Conservation (phyloP, 306 rosid species). For the Ormosia emarginata region DNA sequence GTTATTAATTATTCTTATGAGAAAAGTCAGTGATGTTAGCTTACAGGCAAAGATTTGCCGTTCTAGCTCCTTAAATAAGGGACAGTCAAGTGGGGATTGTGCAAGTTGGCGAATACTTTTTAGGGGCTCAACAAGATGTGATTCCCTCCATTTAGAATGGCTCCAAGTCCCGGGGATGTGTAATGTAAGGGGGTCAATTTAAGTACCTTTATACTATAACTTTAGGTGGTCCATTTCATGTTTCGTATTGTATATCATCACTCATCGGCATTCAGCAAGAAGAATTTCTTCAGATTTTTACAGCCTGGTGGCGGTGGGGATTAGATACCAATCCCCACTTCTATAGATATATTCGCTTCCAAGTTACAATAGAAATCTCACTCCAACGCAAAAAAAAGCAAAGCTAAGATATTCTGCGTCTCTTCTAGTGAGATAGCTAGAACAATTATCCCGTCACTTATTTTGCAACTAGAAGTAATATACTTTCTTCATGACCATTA, state of each 20-base stretch:
- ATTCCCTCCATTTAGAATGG: conserved; percentile 33
- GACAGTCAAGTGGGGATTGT: conserved; percentile 12
- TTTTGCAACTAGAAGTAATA: conserved; percentile 45
- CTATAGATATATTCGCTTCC: conserved; percentile 41
- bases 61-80: conserved; percentile 50
- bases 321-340: conserved; percentile 58
- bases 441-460: conserved; percentile 26
- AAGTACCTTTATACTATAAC: neutral
- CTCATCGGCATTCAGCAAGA: conserved; percentile 29
- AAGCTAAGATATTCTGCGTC: conserved; percentile 39
- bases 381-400: neutral
- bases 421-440: conserved; percentile 10
- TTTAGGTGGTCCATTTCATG: conserved; percentile 7
- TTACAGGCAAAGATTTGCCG: conserved; percentile 9
- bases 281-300: conserved; percentile 40
- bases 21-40: neutral
- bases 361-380: conserved; percentile 35
- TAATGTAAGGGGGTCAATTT: neutral
- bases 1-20: neutral
- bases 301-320: conserved; percentile 48
- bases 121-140: conserved; percentile 30
- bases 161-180: neutral
- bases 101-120: conserved; percentile 53
- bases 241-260: neutral
- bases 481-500: conserved; percentile 11